Conservation (phyloP, 305 asterid species). For the Fraxinus velutina region DNA sequence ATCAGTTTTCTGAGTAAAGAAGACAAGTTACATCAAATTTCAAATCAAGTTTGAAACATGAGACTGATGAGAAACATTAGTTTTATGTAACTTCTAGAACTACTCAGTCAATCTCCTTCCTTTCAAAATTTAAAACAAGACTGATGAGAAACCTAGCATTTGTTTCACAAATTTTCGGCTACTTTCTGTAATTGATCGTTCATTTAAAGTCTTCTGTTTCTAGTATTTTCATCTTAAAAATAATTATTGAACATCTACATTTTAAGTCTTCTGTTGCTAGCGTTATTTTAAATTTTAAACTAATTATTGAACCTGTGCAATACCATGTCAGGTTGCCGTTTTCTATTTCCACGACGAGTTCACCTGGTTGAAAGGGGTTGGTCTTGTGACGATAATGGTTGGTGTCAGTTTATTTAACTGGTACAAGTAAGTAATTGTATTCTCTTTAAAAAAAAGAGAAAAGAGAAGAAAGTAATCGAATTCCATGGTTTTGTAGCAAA, state of each 20-base stretch:
- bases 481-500: slow-evolving; percentile 1
- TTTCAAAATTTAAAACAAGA: not conserved
- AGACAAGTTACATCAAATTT: not conserved
- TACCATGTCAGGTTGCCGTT: slow-evolving; percentile 74
- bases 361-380: slow-evolving; percentile 79
- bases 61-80: not conserved
- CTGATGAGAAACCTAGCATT: slow-evolving; percentile 6
- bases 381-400: slow-evolving; percentile 69
- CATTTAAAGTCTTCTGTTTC: not conserved
- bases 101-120: not conserved
- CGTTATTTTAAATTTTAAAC: not conserved
- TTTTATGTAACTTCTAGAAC: not conserved
- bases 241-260: slow-evolving; percentile 15
- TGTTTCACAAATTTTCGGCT: not conserved
- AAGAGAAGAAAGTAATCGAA: slow-evolving; percentile 55
- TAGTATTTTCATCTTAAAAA: not conserved
- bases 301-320: slow-evolving; percentile 19
- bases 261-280: not conserved
- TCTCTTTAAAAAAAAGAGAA: not conserved
- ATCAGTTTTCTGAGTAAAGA: not conserved
- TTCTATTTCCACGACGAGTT: slow-evolving; percentile 87
- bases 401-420: slow-evolving; percentile 93
- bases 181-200: not conserved
- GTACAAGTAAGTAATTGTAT: slow-evolving; percentile 82
- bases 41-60: not conserved